Evolutionary conservation across 2,329 filamentous ascomycete species (phyloP).

Genomic region (Aspergillus brasiliensis): DNA sequence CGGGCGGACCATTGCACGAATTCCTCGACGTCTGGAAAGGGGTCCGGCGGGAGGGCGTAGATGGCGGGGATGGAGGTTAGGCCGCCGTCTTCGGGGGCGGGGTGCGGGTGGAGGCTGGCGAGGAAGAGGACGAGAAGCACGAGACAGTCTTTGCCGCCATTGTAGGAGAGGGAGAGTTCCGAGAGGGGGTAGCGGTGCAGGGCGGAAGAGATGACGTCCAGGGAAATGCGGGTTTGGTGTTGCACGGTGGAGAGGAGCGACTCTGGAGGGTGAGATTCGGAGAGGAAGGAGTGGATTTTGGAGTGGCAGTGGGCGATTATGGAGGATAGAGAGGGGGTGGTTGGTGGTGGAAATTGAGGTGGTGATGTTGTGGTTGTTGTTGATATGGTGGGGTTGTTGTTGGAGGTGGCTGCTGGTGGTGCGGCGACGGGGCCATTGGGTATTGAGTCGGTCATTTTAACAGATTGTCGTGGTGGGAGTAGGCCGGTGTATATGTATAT

Average conservation of each 20-base stretch:
- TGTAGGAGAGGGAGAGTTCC: constrained; percentile 88
- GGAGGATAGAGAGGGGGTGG: constrained; percentile 48
- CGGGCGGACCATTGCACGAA: constrained; percentile 72
- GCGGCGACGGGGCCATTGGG: neutral
- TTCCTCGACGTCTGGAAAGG: constrained; percentile 81
- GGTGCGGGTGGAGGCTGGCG: constrained; percentile 57
- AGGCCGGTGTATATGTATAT: neutral
- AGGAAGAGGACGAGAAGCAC: constrained; percentile 88
- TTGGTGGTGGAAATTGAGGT: neutral
- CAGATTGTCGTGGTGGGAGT: neutral
- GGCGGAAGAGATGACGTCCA: constrained; percentile 74
- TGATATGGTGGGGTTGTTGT: neutral
- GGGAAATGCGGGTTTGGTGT: constrained; percentile 69
- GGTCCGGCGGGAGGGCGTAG: constrained; percentile 83
- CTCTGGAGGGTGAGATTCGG: constrained; percentile 58
- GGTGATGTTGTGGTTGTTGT: neutral
- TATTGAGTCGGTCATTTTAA: neutral
- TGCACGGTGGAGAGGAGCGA: constrained; percentile 66
- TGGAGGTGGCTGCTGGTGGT: constrained; percentile 1
- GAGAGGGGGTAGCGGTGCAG: constrained; percentile 74
- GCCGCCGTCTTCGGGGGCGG: constrained; percentile 36
- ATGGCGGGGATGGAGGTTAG: constrained; percentile 68
- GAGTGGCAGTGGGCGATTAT: constrained; percentile 66
- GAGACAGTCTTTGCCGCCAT: constrained; percentile 96
- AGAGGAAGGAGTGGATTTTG: constrained; percentile 66